These are phyloP conservation scores for Lepidium sativum DNA, from an alignment of 345 rosid genomes.

Conservation along the genomic window DNA sequence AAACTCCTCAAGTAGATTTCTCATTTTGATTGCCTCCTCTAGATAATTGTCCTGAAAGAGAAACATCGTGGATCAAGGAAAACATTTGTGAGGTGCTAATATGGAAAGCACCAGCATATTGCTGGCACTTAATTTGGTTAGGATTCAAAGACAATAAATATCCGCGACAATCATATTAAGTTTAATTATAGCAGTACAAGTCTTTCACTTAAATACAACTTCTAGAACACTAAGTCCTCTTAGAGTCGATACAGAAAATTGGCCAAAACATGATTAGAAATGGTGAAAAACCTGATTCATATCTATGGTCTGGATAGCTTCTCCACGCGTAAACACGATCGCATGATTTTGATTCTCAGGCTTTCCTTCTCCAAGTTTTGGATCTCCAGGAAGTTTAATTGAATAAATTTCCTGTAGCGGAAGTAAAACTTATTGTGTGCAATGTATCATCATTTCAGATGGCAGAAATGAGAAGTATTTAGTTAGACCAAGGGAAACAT, in stretches of 20 bases:
- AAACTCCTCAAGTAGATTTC: conserved; percentile 96
- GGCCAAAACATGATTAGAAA: neutral
- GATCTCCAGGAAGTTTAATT: conserved; percentile 92
- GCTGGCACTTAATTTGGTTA: neutral
- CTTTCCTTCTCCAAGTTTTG: conserved; percentile 98
- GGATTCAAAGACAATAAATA: neutral
- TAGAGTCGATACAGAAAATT: neutral
- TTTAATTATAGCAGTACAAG: neutral
- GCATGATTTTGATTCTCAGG: conserved; percentile 99
- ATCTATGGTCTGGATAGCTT: conserved; percentile 96
- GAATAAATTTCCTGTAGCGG: conserved; percentile 72
- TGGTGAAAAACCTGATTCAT: conserved; percentile 80
- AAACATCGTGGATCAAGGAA: conserved; percentile 1
- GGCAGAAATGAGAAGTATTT: neutral
- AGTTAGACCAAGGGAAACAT: neutral
- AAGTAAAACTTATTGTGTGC: neutral
- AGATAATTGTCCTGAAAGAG: conserved; percentile 77
- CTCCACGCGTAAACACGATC: conserved; percentile 86
- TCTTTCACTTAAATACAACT: neutral
- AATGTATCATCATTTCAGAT: neutral
- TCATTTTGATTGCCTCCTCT: conserved; percentile 97
- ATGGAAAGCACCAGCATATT: neutral
- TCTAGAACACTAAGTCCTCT: neutral
- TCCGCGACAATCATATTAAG: neutral
- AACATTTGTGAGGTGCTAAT: neutral